These are phyloP conservation scores for Scheffersomyces quercinus DNA, from an alignment of 1,139 yeast genomes.

Conservation along the genomic window DNA sequence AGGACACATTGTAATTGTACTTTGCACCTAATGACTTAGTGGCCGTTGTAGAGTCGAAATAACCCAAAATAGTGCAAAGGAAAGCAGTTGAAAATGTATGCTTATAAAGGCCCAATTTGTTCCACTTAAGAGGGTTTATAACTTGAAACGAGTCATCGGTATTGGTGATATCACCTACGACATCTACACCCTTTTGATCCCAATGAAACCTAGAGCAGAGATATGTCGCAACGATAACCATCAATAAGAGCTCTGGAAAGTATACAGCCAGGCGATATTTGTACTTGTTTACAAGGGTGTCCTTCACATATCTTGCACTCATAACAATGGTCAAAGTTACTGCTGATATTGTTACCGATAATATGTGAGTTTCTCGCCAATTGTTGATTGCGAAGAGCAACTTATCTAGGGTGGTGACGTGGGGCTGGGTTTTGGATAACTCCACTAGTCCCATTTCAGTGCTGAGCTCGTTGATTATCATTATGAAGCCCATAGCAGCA, in stretches of 20 bases:
- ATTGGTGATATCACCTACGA: slow-evolving; percentile 26
- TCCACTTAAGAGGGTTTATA: slow-evolving; percentile 24
- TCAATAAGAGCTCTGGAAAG: slow-evolving; percentile 32
- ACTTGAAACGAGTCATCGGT: slow-evolving; percentile 9
- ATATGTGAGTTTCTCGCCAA: slow-evolving; percentile 17
- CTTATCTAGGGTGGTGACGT: slow-evolving; percentile 25
- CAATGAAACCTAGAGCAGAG: slow-evolving; percentile 24
- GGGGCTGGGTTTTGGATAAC: slow-evolving; percentile 20
- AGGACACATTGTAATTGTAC: slow-evolving; percentile 31
- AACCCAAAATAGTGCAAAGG: slow-evolving; percentile 33
- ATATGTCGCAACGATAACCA: slow-evolving; percentile 32
- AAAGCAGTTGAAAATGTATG: slow-evolving; percentile 29
- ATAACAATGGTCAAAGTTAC: slow-evolving; percentile 25
- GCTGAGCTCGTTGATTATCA: slow-evolving; percentile 32
- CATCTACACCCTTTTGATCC: slow-evolving; percentile 28
- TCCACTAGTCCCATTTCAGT: slow-evolving; percentile 29
- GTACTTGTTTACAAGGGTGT: slow-evolving; percentile 16
- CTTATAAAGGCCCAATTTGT: slow-evolving; percentile 21
- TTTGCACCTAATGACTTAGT: slow-evolving; percentile 32
- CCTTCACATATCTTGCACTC: slow-evolving; percentile 19
- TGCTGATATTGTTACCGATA: slow-evolving; percentile 22
- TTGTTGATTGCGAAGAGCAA: slow-evolving; percentile 17
- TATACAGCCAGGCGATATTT: slow-evolving; percentile 21
- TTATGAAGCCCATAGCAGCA: slow-evolving; percentile 38
- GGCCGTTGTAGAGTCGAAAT: slow-evolving; percentile 36